Percentiles rank a stretch among this genome's conserved stretches.
These are phyloP conservation scores for Polytrichum commune DNA, from an alignment of 225 moss, liverwort and hornwort species.

Conservation along the genomic window DNA sequence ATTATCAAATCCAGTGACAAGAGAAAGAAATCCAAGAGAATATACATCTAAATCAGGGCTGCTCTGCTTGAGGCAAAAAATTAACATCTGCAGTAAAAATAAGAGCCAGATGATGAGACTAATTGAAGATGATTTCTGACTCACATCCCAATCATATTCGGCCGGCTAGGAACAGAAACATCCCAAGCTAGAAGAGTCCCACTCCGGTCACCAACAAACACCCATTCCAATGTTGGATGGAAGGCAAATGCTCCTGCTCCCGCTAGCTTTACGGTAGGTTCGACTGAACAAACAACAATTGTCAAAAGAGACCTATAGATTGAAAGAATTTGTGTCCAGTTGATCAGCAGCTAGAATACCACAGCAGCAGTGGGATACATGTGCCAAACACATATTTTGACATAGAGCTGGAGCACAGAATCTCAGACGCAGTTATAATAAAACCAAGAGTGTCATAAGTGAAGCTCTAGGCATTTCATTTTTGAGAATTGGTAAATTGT, in stretches of 20 bases:
- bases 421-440: no score
- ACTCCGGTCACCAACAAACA: constrained; percentile 93
- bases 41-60: no score
- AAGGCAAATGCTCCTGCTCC: constrained; percentile 98
- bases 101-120: neutral
- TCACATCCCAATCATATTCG: constrained; percentile 96
- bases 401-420: no score
- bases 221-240: constrained; percentile 94
- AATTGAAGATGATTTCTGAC: constrained; percentile 24
- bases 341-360: neutral
- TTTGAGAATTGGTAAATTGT: no score
- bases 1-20: no score
- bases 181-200: constrained; percentile 99
- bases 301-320: no score
- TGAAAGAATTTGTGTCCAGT: neutral
- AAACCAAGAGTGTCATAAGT: no score
- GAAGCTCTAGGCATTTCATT: no score
- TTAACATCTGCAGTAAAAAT: no score
- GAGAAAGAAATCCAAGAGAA: no score
- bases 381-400: no score
- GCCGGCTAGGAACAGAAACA: constrained; percentile 86
- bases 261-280: constrained; percentile 85
- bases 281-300: constrained; percentile 58
- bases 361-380: neutral
- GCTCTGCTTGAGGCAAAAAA: no score